These are phyloP conservation scores for Fermentozyma sake DNA, from an alignment of 1,139 yeast genomes.

Conservation along the genomic window DNA sequence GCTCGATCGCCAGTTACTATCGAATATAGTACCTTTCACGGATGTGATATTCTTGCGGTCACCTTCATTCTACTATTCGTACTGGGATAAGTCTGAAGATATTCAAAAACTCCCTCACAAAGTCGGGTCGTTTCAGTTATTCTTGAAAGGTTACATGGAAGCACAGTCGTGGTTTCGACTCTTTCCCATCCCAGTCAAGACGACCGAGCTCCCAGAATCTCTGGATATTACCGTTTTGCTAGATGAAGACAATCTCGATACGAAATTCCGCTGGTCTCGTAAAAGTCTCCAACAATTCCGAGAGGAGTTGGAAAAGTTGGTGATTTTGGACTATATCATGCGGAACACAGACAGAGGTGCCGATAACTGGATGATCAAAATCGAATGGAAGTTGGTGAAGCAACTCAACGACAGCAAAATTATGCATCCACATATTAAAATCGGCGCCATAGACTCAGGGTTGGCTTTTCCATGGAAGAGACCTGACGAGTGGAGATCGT, in stretches of 20 bases:
- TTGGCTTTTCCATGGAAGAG: constrained; percentile 79
- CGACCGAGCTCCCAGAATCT: constrained; percentile 16
- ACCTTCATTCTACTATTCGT: constrained; percentile 50
- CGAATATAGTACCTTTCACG: constrained; percentile 63
- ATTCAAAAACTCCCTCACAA: constrained; percentile 38
- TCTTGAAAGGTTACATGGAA: constrained; percentile 53
- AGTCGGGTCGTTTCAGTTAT: constrained; percentile 66
- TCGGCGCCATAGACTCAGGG: constrained; percentile 78
- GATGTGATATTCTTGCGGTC: constrained; percentile 54
- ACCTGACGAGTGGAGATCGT: constrained; percentile 79
- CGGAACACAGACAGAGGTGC: constrained; percentile 72
- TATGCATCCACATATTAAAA: constrained; percentile 38
- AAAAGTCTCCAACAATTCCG: constrained; percentile 48
- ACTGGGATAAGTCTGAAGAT: constrained; percentile 38
- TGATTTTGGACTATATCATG: constrained; percentile 67
- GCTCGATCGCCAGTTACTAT: constrained; percentile 54
- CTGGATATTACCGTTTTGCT: constrained; percentile 15
- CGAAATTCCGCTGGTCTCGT: constrained; percentile 52
- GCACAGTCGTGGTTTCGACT: constrained; percentile 57
- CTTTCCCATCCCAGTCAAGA: constrained; percentile 51
- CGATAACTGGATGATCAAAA: constrained; percentile 75
- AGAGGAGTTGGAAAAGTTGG: constrained; percentile 63
- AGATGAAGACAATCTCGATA: constrained; percentile 6
- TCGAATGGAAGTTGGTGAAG: constrained; percentile 40
- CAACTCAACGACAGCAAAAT: constrained; percentile 4